Percentiles rank a stretch among this genome's conserved stretches.
phyloP scores from a whole-genome alignment of 768 basidiomycete species.

The Suillus sp. region DNA sequence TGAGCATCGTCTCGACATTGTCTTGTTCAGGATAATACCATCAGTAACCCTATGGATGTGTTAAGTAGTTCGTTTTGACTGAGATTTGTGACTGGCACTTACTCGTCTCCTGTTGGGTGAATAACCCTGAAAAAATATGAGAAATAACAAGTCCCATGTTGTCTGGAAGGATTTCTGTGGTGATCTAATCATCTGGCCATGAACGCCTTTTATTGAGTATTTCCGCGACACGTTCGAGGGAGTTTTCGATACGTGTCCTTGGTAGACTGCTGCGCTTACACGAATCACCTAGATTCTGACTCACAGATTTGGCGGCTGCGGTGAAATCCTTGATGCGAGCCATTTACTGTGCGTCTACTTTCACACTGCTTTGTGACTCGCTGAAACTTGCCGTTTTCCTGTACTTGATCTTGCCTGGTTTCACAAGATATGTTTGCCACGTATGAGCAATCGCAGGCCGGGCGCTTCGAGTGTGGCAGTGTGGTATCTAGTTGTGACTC shows the following conservation, averaged over 20 bases:
- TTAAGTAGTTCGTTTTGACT: background rate
- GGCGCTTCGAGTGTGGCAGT: background rate
- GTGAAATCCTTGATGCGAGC: background rate
- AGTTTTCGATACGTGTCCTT: background rate
- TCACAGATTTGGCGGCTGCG: background rate
- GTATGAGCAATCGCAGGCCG: background rate
- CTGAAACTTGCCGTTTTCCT: background rate
- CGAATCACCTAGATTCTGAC: background rate
- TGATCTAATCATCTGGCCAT: background rate
- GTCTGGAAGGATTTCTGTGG: background rate
- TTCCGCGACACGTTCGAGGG: background rate
- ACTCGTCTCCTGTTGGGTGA: background rate
- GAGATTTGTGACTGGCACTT: background rate
- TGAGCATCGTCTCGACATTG: background rate
- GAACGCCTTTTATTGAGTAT: background rate
- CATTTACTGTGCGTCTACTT: background rate
- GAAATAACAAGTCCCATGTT: slow-evolving; percentile 1
- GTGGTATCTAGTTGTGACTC: background rate
- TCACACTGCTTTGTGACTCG: background rate
- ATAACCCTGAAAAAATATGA: background rate
- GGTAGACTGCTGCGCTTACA: background rate
- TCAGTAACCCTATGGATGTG: background rate
- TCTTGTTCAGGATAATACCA: background rate
- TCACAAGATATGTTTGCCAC: background rate
- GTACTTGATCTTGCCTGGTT: background rate